Percentiles rank a stretch among this genome's conserved stretches.
Evolutionary conservation across 805 yeast species (phyloP).

Genomic region (Monosporozyma servazzii): DNA sequence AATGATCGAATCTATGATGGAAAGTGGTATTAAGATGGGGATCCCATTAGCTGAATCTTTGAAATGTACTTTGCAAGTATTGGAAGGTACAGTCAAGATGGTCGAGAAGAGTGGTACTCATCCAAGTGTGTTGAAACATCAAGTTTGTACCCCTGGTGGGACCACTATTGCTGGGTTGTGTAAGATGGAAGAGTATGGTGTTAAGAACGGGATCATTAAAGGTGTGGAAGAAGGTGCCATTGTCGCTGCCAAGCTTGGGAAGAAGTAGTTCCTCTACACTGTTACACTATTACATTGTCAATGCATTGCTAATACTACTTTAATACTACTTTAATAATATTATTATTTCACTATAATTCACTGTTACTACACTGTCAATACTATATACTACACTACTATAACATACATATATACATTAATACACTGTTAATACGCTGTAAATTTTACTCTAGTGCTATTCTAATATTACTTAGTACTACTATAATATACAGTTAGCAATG

Average conservation of each 20-base stretch:
- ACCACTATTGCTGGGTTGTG: constrained; percentile 93
- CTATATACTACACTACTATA: no score
- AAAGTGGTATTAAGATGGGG: constrained; percentile 93
- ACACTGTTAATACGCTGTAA: background rate
- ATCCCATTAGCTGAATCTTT: constrained; percentile 76
- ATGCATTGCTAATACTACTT: background rate
- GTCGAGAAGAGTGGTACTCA: constrained; percentile 71
- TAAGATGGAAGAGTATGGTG: constrained; percentile 85
- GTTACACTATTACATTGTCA: background rate
- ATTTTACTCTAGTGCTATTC: no score
- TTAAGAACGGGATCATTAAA: constrained; percentile 77
- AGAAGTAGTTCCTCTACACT: constrained; percentile 27
- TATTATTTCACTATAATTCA: no score
- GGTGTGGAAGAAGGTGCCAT: constrained; percentile 90
- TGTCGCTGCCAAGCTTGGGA: constrained; percentile 54
- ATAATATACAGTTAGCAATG: no score
- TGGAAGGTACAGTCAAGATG: constrained; percentile 92
- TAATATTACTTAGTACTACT: no score
- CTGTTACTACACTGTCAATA: no score
- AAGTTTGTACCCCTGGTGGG: constrained; percentile 96
- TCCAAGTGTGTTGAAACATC: constrained; percentile 80
- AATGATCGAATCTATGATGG: constrained; percentile 85
- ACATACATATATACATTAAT: no score
- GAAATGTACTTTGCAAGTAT: constrained; percentile 83
- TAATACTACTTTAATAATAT: no score